A percentile compares a stretch with the other conserved stretches of the same genome.
These are phyloP conservation scores for Danielozyma ontarioensis DNA, from an alignment of 805 yeast genomes.

Conservation along the genomic window DNA sequence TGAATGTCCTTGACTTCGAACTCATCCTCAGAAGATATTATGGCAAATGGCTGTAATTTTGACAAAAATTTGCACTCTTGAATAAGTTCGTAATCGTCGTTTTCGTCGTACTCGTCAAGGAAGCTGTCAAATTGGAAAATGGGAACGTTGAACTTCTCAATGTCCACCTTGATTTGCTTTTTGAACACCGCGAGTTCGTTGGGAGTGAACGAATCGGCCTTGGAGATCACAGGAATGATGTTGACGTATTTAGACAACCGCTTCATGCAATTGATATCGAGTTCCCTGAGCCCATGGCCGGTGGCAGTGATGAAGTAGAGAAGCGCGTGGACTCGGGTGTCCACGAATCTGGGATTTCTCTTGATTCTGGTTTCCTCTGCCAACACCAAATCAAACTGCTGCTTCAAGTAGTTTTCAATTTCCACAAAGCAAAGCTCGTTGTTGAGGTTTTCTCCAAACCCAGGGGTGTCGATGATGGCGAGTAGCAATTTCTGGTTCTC, in stretches of 20 bases:
- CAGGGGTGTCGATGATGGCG: slow-evolving; percentile 66
- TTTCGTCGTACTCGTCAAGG: slow-evolving; percentile 52
- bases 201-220: slow-evolving; percentile 73
- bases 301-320: slow-evolving; percentile 74
- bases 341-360: slow-evolving; percentile 80
- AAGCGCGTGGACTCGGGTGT: slow-evolving; percentile 72
- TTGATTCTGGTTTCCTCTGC: slow-evolving; percentile 84
- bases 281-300: slow-evolving; percentile 74
- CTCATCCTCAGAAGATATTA: slow-evolving; percentile 60
- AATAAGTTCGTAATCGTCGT: slow-evolving; percentile 69
- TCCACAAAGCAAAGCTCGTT: slow-evolving; percentile 64
- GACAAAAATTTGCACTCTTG: slow-evolving; percentile 63
- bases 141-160: slow-evolving; percentile 67
- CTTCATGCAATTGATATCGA: slow-evolving; percentile 71
- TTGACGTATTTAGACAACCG: slow-evolving; percentile 68
- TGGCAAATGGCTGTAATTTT: slow-evolving; percentile 69
- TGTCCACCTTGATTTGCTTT: slow-evolving; percentile 53
- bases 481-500: slow-evolving; percentile 51
- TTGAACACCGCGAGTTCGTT: slow-evolving; percentile 60
- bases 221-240: slow-evolving; percentile 75
- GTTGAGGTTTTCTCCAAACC: slow-evolving; percentile 73
- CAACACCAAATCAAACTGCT: slow-evolving; percentile 71
- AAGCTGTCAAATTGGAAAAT: slow-evolving; percentile 64
- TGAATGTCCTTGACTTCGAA: slow-evolving; percentile 33
- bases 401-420: slow-evolving; percentile 61